phyloP scores from a whole-genome alignment of 2,329 filamentous ascomycete species.

The Keithomyces neogunnii region DNA sequence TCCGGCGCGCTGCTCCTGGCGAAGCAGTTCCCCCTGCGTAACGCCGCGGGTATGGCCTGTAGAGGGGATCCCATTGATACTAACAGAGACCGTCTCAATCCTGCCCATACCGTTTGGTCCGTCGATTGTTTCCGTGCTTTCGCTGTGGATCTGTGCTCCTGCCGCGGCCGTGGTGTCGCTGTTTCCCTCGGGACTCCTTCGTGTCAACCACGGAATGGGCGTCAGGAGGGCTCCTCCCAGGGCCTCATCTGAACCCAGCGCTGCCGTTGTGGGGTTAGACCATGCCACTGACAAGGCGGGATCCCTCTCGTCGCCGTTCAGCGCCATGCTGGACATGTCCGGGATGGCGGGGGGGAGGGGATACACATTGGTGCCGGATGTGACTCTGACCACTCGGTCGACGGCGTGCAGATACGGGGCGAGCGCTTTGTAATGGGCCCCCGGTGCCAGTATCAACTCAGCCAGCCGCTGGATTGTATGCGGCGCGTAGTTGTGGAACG shows the following conservation, averaged over 20 bases:
- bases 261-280: conserved; percentile 36
- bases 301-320: conserved; percentile 52
- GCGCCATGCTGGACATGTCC: conserved; percentile 45
- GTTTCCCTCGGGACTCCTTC: conserved; percentile 23
- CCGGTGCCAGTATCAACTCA: conserved; percentile 73
- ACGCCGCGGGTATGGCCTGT: conserved; percentile 46
- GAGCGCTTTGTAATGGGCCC: conserved; percentile 70
- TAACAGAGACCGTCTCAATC: conserved; percentile 73
- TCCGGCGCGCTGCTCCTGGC: conserved; percentile 79
- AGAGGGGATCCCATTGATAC: conserved; percentile 59
- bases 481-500: conserved; percentile 69
- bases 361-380: conserved; percentile 71
- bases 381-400: conserved; percentile 84
- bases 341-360: conserved; percentile 65
- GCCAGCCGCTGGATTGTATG: conserved; percentile 89
- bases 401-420: conserved; percentile 83
- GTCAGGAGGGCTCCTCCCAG: conserved; percentile 86
- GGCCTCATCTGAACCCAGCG: conserved; percentile 75
- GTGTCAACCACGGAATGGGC: conserved; percentile 80
- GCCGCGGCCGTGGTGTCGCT: conserved; percentile 14
- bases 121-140: conserved; percentile 72
- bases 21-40: conserved; percentile 74
- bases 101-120: conserved; percentile 71
- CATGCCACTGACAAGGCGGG: conserved; percentile 33
- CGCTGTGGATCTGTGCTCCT: conserved; percentile 49